phyloP scores from a whole-genome alignment of 371 early-diverging fungal genomes.

The Choanephora cucurbitarum region DNA sequence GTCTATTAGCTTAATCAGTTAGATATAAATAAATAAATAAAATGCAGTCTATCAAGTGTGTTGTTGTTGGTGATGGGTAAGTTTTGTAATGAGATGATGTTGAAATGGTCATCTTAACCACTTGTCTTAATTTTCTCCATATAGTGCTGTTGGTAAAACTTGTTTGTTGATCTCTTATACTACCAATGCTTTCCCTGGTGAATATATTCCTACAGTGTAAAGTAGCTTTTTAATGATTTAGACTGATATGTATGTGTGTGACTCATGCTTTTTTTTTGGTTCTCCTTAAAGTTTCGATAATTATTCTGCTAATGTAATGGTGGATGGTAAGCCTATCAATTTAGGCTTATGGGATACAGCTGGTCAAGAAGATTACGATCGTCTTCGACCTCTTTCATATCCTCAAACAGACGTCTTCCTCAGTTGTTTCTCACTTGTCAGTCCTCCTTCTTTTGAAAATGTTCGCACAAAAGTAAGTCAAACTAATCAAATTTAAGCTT shows the following conservation, averaged over 20 bases:
- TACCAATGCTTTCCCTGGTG: slow-evolving; percentile 97
- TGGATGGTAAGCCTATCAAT: slow-evolving; percentile 94
- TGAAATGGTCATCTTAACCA: too few relatives aligned
- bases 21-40: slow-evolving; percentile 5
- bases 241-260: slow-evolving; percentile 27
- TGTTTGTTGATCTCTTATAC: slow-evolving; percentile 96
- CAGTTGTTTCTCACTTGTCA: slow-evolving; percentile 86
- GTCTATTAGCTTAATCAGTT: background rate
- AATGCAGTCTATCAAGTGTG: slow-evolving; percentile 98
- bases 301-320: slow-evolving; percentile 92
- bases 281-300: slow-evolving; percentile 82
- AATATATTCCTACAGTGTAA: slow-evolving; percentile 97
- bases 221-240: too few relatives aligned
- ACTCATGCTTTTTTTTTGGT: background rate
- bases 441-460: slow-evolving; percentile 92
- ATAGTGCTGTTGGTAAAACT: slow-evolving; percentile 93
- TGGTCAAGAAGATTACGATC: slow-evolving; percentile 98
- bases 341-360: slow-evolving; percentile 99
- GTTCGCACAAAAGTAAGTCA: slow-evolving; percentile 78
- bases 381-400: slow-evolving; percentile 92
- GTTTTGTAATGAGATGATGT: slow-evolving; percentile 8
- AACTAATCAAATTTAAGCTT: background rate
- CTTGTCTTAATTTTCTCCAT: background rate
- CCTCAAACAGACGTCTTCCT: slow-evolving; percentile 94
- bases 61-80: slow-evolving; percentile 97